phyloP scores from a whole-genome alignment of 306 rosid species.

The Fragaria vesca region DNA sequence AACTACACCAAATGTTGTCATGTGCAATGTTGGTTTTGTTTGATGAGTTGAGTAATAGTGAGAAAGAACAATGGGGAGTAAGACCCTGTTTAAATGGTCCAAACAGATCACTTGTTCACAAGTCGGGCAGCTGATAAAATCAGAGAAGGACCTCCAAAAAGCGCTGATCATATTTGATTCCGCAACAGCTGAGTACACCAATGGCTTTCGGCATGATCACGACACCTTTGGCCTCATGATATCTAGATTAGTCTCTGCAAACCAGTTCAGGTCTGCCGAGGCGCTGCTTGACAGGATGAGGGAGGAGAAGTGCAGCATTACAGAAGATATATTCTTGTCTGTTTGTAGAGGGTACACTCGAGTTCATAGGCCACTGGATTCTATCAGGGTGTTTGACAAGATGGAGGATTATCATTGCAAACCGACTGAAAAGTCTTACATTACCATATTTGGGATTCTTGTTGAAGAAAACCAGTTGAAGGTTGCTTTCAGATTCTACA shows the following conservation, averaged over 20 bases:
- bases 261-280: constrained; percentile 74
- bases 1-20: no score
- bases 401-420: constrained; percentile 60
- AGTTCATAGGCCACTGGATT: constrained; percentile 72
- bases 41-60: constrained; percentile 4
- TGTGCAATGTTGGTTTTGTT: neutral
- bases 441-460: constrained; percentile 66
- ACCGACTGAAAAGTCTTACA: constrained; percentile 58
- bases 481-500: constrained; percentile 63
- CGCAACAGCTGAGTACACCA: constrained; percentile 72
- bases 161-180: constrained; percentile 67
- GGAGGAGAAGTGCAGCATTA: constrained; percentile 61
- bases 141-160: constrained; percentile 62
- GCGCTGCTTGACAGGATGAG: constrained; percentile 71
- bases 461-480: constrained; percentile 81
- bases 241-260: constrained; percentile 56
- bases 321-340: constrained; percentile 57
- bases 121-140: constrained; percentile 62
- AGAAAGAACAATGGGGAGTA: constrained; percentile 47
- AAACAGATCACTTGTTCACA: constrained; percentile 50
- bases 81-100: constrained; percentile 70
- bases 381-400: constrained; percentile 62
- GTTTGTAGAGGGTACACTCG: constrained; percentile 76
- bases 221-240: constrained; percentile 65
- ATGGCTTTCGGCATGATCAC: constrained; percentile 80